Base-by-base conservation (phyloP, 2,329 filamentous ascomycete genomes). In the Zopfia rhizophila region DNA sequence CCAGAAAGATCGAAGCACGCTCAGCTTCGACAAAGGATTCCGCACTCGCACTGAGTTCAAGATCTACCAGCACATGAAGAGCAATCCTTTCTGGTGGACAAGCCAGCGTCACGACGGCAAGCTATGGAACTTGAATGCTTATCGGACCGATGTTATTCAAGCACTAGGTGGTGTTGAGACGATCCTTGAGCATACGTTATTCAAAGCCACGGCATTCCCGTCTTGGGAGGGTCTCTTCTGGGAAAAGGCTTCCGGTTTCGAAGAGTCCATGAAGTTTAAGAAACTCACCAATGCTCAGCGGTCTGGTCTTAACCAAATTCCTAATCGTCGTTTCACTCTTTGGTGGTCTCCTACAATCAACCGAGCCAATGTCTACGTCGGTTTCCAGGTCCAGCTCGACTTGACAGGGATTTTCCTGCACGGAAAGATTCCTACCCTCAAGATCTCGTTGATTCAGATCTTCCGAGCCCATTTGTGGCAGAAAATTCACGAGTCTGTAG, bases 381-480 rank as follows among this genome's bases (percentile, higher is more conserved):
- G 94, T 86, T 99, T 99, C 87, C 93, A 97, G 69, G 94, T 99
- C 21, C 94, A 99, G 66, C 83, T 99, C 38, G 94, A 99, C 82
- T 77, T 99, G 45, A 99, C 95, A 1, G 94, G 94, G 70, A 99
- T 99, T 51, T 99, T 99, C 85, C 81, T 99, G 68, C 95, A 99
- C 78, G 94, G 94, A 63, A 99, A 99, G 76, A 99, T 99, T 45
- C 95, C 94, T 0, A 99, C 94, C 0, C 76, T 99, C 30, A 99
- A 99, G 77, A 99, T 99, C 53, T 97, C 92, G 0, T 79, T 99
- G 41, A 99, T 99, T 51, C 94, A 99, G 70, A 99, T 99, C 62
- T 99, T 99, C 89, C 88, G 94, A 70, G 94, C 95, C 39, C 94
- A 99, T 84, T 86, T 99, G 79, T 99, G 94, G 94, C 94, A 99